phyloP scores from a whole-genome alignment of 768 basidiomycete genomes.

The Collybiopsis luxurians region DNA sequence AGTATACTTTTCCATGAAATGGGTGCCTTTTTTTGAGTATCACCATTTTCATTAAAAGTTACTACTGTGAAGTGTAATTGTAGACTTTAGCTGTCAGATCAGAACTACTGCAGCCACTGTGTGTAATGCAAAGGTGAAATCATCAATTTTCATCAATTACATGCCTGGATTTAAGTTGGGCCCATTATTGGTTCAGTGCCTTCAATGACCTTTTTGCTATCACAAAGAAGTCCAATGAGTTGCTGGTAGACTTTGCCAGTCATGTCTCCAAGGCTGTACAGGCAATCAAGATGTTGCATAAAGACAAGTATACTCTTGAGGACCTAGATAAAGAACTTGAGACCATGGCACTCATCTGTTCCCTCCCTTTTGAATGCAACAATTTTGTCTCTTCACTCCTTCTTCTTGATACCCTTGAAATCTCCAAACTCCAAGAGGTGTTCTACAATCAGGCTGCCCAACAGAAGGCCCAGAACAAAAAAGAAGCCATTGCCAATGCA shows the following conservation, averaged over 20 bases:
- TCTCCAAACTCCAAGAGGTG: slow-evolving; percentile 5
- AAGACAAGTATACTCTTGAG: neutral
- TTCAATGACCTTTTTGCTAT: neutral
- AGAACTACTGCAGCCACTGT: no score
- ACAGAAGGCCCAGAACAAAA: neutral
- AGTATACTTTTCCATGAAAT: no score
- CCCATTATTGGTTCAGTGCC: neutral
- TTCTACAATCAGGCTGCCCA: no score
- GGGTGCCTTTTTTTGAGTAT: no score
- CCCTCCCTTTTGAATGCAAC: neutral
- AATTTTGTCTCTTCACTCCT: slow-evolving; percentile 11
- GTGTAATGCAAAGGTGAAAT: no score
- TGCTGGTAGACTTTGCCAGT: neutral
- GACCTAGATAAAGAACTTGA: neutral
- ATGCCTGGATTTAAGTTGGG: no score
- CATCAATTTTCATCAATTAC: no score
- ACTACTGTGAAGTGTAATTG: no score
- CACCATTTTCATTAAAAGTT: no score
- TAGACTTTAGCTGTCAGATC: no score
- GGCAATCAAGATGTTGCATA: neutral
- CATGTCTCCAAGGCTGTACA: neutral
- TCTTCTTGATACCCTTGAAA: slow-evolving; percentile 5
- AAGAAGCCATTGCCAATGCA: neutral
- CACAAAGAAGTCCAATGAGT: neutral
- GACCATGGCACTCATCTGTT: no score